Conservation (phyloP, 495 filamentous ascomycete genomes). For the Penicillium riverlandense region DNA sequence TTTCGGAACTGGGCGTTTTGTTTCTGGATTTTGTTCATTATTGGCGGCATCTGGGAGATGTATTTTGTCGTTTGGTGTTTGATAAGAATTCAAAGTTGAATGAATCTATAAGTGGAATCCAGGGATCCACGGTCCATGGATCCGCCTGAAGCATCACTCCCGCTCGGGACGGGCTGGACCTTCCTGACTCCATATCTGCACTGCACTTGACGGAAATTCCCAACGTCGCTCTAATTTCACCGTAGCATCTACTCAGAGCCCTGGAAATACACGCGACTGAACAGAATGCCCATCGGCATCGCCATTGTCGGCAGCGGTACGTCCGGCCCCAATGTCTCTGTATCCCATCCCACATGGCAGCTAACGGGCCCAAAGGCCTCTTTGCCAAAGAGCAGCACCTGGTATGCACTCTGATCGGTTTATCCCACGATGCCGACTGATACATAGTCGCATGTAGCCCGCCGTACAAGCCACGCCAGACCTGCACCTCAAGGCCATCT, state of each 20-base stretch:
- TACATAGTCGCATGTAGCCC: conserved; percentile 27
- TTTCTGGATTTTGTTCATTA: not conserved
- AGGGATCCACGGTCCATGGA: no score
- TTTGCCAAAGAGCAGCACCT: conserved; percentile 38
- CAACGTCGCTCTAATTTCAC: no score
- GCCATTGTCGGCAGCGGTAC: conserved; percentile 64
- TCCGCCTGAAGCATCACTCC: no score
- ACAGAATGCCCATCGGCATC: conserved; percentile 41
- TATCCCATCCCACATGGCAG: no score
- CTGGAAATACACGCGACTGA: no score
- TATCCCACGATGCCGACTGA: not conserved
- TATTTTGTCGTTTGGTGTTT: not conserved
- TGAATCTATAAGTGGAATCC: no score
- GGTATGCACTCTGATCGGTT: conserved; percentile 21
- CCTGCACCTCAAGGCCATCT: conserved; percentile 51
- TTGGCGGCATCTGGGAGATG: not conserved
- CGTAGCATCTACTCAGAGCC: no score
- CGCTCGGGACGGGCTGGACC: no score
- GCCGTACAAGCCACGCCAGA: conserved; percentile 39
- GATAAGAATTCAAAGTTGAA: not conserved
- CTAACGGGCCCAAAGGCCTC: conserved; percentile 29
- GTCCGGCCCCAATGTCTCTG: not conserved
- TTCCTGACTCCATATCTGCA: no score
- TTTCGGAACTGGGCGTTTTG: conserved; percentile 3
- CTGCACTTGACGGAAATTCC: no score